Evolutionary conservation across 78 protist species (phyloP).

Genomic region (Chrysochromulina tobinii): DNA sequence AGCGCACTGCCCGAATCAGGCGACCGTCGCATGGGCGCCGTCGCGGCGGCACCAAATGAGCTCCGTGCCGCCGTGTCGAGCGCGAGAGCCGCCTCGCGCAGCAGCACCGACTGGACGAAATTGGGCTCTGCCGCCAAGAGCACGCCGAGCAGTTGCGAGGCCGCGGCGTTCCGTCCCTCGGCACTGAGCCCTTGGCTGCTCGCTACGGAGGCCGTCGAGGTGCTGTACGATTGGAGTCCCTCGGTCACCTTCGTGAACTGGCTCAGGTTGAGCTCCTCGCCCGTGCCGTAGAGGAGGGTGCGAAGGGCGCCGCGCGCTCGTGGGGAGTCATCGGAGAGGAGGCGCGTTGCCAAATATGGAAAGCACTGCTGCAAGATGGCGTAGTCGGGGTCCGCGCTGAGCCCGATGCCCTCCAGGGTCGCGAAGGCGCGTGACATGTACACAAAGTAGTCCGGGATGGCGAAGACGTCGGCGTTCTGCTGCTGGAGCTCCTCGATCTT

Average conservation of each 20-base stretch:
- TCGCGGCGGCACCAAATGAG: too few species aligned
- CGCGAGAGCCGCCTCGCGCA: not conserved
- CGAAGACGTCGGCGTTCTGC: not conserved
- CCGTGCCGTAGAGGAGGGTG: not conserved
- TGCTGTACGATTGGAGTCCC: too few species aligned
- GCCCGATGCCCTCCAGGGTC: constrained; percentile 27
- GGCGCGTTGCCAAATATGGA: not conserved
- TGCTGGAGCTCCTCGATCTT: not conserved
- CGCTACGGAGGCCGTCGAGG: not conserved
- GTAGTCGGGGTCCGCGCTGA: not conserved
- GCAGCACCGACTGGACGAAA: not conserved
- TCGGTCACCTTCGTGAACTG: not conserved
- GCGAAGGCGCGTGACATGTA: constrained; percentile 39
- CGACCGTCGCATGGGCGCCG: too few species aligned
- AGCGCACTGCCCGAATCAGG: too few species aligned
- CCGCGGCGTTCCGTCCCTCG: not conserved
- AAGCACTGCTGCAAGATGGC: not conserved
- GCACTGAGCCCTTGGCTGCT: too few species aligned
- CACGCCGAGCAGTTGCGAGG: not conserved
- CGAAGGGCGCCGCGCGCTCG: constrained; percentile 8
- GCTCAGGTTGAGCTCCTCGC: not conserved
- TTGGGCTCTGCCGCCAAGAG: not conserved
- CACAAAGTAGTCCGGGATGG: constrained; percentile 31
- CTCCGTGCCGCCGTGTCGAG: not conserved
- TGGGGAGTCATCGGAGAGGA: constrained; percentile 4